These are phyloP conservation scores for Fragilariopsis cylindrus DNA, from an alignment of 108 stramenopile genomes.

Conservation along the genomic window DNA sequence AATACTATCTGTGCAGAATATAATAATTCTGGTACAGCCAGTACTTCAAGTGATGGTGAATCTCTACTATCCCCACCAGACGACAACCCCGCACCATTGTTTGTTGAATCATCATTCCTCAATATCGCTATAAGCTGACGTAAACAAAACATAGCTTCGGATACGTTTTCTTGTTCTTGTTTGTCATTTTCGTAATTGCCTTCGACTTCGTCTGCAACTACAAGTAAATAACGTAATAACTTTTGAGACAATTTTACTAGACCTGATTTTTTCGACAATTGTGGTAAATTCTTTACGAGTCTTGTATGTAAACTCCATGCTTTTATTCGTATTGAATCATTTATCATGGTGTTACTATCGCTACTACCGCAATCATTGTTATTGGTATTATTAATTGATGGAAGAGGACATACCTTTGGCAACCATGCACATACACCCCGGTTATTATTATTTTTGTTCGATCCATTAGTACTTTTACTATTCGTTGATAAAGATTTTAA, in stretches of 20 bases:
- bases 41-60: background rate
- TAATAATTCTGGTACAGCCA: constrained; percentile 36
- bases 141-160: no score
- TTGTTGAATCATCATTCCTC: no score
- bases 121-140: no score
- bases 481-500: no score
- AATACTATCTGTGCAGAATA: constrained; percentile 45
- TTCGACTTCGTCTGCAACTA: background rate
- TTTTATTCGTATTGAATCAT: background rate
- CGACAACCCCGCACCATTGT: no score
- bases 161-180: background rate
- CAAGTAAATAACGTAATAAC: background rate
- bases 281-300: background rate
- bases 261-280: background rate
- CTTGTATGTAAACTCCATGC: background rate
- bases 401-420: background rate
- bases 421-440: background rate
- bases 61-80: no score
- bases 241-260: background rate
- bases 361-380: background rate
- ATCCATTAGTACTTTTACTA: no score
- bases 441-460: background rate
- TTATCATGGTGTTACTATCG: background rate
- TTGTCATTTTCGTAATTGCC: background rate
- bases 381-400: background rate